These are phyloP conservation scores for Amanita rubescens DNA, from an alignment of 768 basidiomycete genomes.

Conservation along the genomic window DNA sequence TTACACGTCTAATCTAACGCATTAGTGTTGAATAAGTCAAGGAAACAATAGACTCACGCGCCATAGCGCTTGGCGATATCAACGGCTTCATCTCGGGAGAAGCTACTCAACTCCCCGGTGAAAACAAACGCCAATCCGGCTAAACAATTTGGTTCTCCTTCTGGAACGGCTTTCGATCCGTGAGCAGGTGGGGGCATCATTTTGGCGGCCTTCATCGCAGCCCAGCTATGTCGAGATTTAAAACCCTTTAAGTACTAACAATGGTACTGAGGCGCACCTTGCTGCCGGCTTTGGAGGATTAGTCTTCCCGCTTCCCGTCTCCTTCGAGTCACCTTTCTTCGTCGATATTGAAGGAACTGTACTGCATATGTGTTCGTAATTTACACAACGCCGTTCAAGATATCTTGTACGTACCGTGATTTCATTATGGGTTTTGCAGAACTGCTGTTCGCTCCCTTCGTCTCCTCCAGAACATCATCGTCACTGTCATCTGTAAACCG, in stretches of 20 bases:
- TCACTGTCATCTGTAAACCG: background rate
- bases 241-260: too few relatives aligned
- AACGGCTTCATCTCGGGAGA: conserved; percentile 80
- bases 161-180: conserved; percentile 67
- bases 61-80: conserved; percentile 92
- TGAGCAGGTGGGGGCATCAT: conserved; percentile 52
- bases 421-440: background rate
- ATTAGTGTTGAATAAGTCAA: background rate
- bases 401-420: background rate
- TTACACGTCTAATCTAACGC: conserved; percentile 58
- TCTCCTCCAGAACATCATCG: background rate
- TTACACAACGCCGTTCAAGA: background rate
- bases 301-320: too few relatives aligned
- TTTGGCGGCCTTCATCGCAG: conserved; percentile 49
- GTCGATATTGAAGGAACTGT: too few relatives aligned
- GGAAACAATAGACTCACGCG: conserved; percentile 49
- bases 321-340: too few relatives aligned
- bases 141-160: conserved; percentile 66
- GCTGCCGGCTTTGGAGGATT: too few relatives aligned
- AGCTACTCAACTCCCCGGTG: conserved; percentile 83
- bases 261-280: too few relatives aligned
- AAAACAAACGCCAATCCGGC: conserved; percentile 90
- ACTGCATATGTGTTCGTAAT: too few relatives aligned
- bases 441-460: background rate
- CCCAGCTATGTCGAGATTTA: conserved; percentile 9